Conservation (phyloP, 192 early-diverging fungal species). For the Coemansia sp. region DNA sequence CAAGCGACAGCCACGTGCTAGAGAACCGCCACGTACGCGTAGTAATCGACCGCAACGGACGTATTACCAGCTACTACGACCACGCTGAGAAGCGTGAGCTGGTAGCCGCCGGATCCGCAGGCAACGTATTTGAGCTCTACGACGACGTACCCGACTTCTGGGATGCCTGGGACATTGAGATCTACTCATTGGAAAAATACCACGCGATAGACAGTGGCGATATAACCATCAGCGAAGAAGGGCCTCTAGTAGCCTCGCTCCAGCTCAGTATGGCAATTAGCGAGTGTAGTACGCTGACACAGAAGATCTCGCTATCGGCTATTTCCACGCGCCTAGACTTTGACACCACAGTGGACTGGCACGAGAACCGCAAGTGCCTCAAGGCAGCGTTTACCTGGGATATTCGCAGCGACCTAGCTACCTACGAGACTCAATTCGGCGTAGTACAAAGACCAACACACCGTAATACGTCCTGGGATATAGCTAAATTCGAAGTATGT, state of each 20-base stretch:
- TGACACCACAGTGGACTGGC: conserved; percentile 85
- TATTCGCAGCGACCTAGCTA: conserved; percentile 76
- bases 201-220: conserved; percentile 58
- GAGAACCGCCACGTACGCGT: conserved; percentile 71
- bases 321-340: conserved; percentile 78
- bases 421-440: conserved; percentile 95
- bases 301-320: conserved; percentile 74
- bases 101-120: conserved; percentile 51
- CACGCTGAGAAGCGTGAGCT: conserved; percentile 52
- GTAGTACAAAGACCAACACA: conserved; percentile 88
- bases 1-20: conserved; percentile 53
- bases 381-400: conserved; percentile 94
- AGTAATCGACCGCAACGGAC: conserved; percentile 69
- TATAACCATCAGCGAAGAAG: conserved; percentile 61
- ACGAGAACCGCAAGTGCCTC: conserved; percentile 82
- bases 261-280: conserved; percentile 63
- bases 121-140: conserved; percentile 80
- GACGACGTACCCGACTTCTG: conserved; percentile 87
- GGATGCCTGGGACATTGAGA: conserved; percentile 87
- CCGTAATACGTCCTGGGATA: conserved; percentile 87
- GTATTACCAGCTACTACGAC: conserved; percentile 65
- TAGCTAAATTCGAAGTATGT: conserved; percentile 90
- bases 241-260: conserved; percentile 77
- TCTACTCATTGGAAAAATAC: conserved; percentile 88
- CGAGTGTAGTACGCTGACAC: conserved; percentile 63